Evolutionary conservation across 169 alveolate genomes (phyloP).

Genomic region (Perkinsus marinus): DNA sequence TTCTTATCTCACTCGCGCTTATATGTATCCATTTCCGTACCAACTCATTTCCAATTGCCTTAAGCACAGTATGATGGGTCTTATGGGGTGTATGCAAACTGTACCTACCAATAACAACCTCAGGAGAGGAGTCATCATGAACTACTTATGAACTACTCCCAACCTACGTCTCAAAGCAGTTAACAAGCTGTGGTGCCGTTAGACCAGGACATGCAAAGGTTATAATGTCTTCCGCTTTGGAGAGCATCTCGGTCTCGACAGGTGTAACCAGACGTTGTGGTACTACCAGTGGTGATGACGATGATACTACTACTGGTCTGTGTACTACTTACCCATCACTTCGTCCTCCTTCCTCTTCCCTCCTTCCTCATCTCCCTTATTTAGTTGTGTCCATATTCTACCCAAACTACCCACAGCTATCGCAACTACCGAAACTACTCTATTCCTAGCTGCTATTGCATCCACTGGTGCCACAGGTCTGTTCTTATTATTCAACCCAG

Average conservation of each 20-base stretch:
- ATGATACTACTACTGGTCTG: not conserved
- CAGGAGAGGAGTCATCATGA: too few relatives aligned
- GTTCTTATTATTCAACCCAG: not conserved
- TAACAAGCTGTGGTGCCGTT: not conserved
- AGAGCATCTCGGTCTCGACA: not conserved
- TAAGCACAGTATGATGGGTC: not conserved
- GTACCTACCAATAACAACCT: not conserved
- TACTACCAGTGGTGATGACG: not conserved
- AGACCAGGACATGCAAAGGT: not conserved
- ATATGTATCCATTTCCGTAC: not conserved
- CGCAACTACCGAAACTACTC: not conserved
- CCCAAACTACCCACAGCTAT: not conserved
- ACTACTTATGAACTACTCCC: not conserved
- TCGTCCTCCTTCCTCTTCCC: not conserved
- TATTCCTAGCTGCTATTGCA: not conserved
- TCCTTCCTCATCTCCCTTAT: not conserved
- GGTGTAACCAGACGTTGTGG: not conserved
- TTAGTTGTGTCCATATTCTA: not conserved
- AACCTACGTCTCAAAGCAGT: not conserved
- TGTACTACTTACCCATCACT: not conserved
- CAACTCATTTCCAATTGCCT: not conserved
- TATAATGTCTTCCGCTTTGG: not conserved
- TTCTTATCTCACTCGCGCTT: not conserved
- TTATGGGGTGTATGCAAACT: not conserved
- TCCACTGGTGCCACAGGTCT: not conserved